These are phyloP conservation scores for Camellia sinensis DNA, from an alignment of 148 eudicot species.

Conservation along the genomic window DNA sequence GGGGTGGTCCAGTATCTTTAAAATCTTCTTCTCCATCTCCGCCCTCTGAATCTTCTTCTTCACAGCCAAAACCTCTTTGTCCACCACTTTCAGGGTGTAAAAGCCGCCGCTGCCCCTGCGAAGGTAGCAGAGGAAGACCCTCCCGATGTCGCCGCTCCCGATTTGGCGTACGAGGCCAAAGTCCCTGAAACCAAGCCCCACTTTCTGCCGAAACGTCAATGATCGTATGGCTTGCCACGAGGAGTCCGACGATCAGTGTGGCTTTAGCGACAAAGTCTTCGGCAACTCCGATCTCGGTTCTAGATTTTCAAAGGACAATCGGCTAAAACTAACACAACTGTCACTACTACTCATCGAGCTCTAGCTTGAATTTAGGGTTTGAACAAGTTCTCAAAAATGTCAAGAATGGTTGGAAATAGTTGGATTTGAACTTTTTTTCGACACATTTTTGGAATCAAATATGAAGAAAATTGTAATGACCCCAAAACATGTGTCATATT, in stretches of 20 bases:
- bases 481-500: no score
- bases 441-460: no score
- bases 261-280: slow-evolving; percentile 41
- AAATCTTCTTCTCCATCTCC: slow-evolving; percentile 63
- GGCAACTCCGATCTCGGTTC: slow-evolving; percentile 29
- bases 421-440: no score
- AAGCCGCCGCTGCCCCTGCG: slow-evolving; percentile 23
- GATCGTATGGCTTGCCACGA: slow-evolving; percentile 56
- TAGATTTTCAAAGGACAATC: slow-evolving; percentile 41
- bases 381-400: no score
- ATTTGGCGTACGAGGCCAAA: slow-evolving; percentile 55
- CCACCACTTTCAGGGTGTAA: slow-evolving; percentile 86
- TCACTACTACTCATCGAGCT: slow-evolving; percentile 38
- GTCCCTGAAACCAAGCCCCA: slow-evolving; percentile 37
- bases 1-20: slow-evolving; percentile 66
- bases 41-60: slow-evolving; percentile 67
- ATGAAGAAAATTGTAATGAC: no score
- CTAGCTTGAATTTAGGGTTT: slow-evolving; percentile 24
- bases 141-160: slow-evolving; percentile 82
- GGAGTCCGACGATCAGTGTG: slow-evolving; percentile 85
- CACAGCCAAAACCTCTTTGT: slow-evolving; percentile 38
- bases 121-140: slow-evolving; percentile 59
- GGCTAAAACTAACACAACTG: slow-evolving; percentile 34
- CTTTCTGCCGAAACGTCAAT: slow-evolving; percentile 19
- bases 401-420: no score